A percentile compares a stretch with the other conserved stretches of the same genome.
phyloP scores from a whole-genome alignment of 768 basidiomycete genomes.

The Leccinellum luteum region DNA sequence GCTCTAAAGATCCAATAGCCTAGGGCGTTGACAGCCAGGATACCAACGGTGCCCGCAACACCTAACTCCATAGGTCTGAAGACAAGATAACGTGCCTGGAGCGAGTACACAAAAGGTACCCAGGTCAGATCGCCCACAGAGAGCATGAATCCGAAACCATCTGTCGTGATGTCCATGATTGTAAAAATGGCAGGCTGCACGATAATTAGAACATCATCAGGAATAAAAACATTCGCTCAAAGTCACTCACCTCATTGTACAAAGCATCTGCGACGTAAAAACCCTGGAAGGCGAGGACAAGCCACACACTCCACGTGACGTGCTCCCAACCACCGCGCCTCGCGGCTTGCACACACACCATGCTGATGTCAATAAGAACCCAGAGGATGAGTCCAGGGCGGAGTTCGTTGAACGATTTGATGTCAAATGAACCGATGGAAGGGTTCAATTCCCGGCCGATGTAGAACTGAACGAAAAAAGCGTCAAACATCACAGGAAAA shows the following conservation, averaged over 20 bases:
- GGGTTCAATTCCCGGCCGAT: slow-evolving; percentile 97
- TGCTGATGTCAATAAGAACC: slow-evolving; percentile 85
- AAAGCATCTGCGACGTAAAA: slow-evolving; percentile 85
- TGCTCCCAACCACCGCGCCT: slow-evolving; percentile 62
- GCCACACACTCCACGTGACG: slow-evolving; percentile 88
- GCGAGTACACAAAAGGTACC: slow-evolving; percentile 92
- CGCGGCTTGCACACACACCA: slow-evolving; percentile 87
- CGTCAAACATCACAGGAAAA: not conserved
- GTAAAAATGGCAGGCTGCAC: slow-evolving; percentile 80
- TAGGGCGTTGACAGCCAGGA: slow-evolving; percentile 60
- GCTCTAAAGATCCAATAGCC: slow-evolving; percentile 92
- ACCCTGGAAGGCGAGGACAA: slow-evolving; percentile 81
- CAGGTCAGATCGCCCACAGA: slow-evolving; percentile 87
- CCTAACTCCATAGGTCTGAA: slow-evolving; percentile 83
- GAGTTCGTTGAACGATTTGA: slow-evolving; percentile 57
- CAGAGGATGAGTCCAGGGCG: slow-evolving; percentile 77
- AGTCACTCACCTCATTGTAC: slow-evolving; percentile 79
- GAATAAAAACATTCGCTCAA: not conserved
- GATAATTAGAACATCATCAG: not conserved
- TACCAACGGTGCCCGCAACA: slow-evolving; percentile 44
- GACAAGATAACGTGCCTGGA: slow-evolving; percentile 95
- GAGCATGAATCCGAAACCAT: slow-evolving; percentile 99
- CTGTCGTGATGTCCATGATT: slow-evolving; percentile 96
- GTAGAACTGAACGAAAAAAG: slow-evolving; percentile 61
- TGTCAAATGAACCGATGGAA: slow-evolving; percentile 68